Evolutionary conservation across 148 eudicot species (phyloP).

Genomic region (Rheum nobile): DNA sequence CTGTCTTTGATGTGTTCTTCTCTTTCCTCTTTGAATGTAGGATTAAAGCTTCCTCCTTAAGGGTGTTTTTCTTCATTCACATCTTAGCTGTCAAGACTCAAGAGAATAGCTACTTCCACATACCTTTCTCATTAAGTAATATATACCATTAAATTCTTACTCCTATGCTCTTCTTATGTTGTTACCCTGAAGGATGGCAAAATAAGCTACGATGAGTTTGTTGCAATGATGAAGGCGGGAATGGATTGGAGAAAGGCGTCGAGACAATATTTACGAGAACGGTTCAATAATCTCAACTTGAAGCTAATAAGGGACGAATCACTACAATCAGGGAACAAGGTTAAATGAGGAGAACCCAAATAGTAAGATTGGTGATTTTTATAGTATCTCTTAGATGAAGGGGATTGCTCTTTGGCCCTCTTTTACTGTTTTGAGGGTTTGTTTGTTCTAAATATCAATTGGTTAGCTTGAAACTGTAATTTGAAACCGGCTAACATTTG

Average conservation of each 20-base stretch:
- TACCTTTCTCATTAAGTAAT: not conserved
- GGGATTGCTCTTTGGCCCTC: no score
- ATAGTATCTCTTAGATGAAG: no score
- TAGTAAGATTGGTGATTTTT: not conserved
- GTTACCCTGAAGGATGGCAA: constrained; percentile 44
- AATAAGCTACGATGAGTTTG: constrained; percentile 74
- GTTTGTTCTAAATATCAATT: no score
- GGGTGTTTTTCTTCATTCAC: not conserved
- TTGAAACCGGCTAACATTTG: no score
- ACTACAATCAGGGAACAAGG: constrained; percentile 19
- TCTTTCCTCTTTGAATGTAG: no score
- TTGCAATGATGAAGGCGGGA: constrained; percentile 53
- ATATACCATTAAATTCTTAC: not conserved
- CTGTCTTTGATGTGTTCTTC: constrained; percentile 8
- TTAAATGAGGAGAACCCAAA: constrained; percentile 6
- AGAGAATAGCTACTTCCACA: no score
- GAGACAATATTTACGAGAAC: no score
- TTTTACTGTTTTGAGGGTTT: no score
- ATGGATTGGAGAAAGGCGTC: no score
- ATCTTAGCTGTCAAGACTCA: not conserved
- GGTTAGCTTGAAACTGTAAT: no score
- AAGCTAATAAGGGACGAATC: constrained; percentile 72
- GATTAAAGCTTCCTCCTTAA: no score
- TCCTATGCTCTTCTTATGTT: not conserved
- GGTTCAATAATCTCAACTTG: no score